Evolutionary conservation across 768 basidiomycete species (phyloP).

Genomic region (Tulasnella sp.): DNA sequence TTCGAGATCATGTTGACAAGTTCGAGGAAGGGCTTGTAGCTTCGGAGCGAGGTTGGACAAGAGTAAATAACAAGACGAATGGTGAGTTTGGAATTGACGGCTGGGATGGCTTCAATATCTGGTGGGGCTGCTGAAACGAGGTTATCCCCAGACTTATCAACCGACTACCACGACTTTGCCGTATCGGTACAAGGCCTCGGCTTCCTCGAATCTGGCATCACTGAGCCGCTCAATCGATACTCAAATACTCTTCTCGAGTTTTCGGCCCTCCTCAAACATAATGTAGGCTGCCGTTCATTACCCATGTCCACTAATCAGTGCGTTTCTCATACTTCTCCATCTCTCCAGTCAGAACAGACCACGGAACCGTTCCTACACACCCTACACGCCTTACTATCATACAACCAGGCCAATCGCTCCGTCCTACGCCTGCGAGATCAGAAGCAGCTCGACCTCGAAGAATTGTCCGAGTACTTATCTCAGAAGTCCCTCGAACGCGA

Average conservation of each 20-base stretch:
- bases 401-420: constrained; percentile 85
- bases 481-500: constrained; percentile 91
- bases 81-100: constrained; percentile 41
- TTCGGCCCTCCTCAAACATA: constrained; percentile 76
- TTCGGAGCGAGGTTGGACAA: constrained; percentile 70
- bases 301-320: neutral
- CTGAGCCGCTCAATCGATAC: constrained; percentile 93
- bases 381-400: constrained; percentile 84
- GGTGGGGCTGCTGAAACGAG: neutral
- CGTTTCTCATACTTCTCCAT: neutral
- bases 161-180: constrained; percentile 95
- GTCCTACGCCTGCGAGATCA: constrained; percentile 94
- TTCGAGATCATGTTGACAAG: constrained; percentile 87
- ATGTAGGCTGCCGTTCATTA: constrained; percentile 35
- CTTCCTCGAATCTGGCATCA: constrained; percentile 96
- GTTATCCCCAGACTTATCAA: constrained; percentile 73
- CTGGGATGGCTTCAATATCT: neutral
- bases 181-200: constrained; percentile 94
- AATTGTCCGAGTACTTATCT: constrained; percentile 87
- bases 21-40: constrained; percentile 86
- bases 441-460: constrained; percentile 98
- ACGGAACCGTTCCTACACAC: constrained; percentile 86
- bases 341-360: constrained; percentile 38
- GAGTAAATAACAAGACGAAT: constrained; percentile 69
- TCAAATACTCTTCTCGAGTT: constrained; percentile 94